These are phyloP conservation scores for Aureobasidium melanogenum DNA, from an alignment of 2,329 filamentous ascomycete genomes.

Conservation along the genomic window DNA sequence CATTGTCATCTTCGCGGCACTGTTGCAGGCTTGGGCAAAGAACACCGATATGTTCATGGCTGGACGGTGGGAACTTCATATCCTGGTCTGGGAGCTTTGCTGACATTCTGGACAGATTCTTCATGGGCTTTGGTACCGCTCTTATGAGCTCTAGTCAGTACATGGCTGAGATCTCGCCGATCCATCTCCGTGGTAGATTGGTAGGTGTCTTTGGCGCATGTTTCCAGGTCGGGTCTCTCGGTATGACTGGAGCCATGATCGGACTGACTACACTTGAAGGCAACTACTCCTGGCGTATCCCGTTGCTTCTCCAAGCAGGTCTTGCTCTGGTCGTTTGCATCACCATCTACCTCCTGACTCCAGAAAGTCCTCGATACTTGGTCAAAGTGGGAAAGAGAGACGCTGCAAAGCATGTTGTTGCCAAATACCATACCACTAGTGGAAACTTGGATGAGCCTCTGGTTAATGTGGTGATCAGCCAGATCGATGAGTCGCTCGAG, in stretches of 20 bases:
- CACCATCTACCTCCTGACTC: constrained; percentile 29
- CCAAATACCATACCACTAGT: constrained; percentile 36
- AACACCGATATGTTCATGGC: constrained; percentile 30
- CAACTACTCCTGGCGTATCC: constrained; percentile 1
- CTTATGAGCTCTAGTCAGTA: constrained; percentile 32
- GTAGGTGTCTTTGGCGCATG: constrained; percentile 41
- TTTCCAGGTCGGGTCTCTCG: constrained; percentile 37
- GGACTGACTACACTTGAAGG: constrained; percentile 30
- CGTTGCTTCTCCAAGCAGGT: background rate
- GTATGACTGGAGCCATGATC: constrained; percentile 37
- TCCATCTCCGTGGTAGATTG: constrained; percentile 32
- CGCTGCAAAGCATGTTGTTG: constrained; percentile 20
- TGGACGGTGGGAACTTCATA: constrained; percentile 15
- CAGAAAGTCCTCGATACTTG: constrained; percentile 5
- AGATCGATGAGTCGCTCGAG: constrained; percentile 39
- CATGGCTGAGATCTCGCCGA: constrained; percentile 28
- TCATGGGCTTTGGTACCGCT: constrained; percentile 30
- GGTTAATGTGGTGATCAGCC: constrained; percentile 32
- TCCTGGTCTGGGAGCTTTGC: background rate
- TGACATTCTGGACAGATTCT: constrained; percentile 19
- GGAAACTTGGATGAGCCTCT: constrained; percentile 33
- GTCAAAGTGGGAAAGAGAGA: constrained; percentile 1
- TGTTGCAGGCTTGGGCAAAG: constrained; percentile 27
- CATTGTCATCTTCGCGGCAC: constrained; percentile 36
- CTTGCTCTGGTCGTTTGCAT: constrained; percentile 27